phyloP scores from a whole-genome alignment of 73 alveolate species.

The Uronychia setigera region DNA sequence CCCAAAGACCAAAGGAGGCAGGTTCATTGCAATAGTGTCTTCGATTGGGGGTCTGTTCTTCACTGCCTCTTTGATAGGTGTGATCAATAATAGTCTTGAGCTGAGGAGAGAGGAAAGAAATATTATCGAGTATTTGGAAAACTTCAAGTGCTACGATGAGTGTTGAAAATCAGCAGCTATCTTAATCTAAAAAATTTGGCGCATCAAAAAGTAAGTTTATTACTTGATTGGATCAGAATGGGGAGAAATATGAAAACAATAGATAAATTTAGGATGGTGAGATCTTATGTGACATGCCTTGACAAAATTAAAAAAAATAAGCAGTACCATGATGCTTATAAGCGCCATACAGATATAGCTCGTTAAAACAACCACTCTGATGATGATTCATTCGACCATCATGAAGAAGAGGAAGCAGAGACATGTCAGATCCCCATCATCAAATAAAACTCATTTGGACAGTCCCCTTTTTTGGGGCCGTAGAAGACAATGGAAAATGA shows the following conservation, averaged over 20 bases:
- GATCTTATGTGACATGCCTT: background rate
- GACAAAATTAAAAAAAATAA: no score
- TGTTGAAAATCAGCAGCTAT: background rate
- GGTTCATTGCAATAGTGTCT: conserved; percentile 70
- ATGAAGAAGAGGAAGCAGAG: no score
- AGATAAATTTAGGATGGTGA: background rate
- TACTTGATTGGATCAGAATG: background rate
- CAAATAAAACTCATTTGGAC: no score
- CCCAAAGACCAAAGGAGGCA: conserved; percentile 82
- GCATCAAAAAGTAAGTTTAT: background rate
- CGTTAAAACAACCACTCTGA: no score
- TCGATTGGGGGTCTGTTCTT: conserved; percentile 75
- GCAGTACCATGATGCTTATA: background rate
- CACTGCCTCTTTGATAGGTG: conserved; percentile 73
- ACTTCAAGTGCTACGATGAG: background rate
- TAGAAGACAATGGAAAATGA: no score
- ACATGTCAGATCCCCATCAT: no score
- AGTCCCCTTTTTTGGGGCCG: no score
- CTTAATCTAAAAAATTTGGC: background rate
- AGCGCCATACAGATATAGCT: no score
- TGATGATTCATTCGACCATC: no score
- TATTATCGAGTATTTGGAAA: background rate
- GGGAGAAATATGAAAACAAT: background rate
- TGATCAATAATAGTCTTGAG: conserved; percentile 60
- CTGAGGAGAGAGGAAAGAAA: conserved; percentile 41